These are phyloP conservation scores for Coniella vitis DNA, from an alignment of 2,329 filamentous ascomycete genomes.

Conservation along the genomic window DNA sequence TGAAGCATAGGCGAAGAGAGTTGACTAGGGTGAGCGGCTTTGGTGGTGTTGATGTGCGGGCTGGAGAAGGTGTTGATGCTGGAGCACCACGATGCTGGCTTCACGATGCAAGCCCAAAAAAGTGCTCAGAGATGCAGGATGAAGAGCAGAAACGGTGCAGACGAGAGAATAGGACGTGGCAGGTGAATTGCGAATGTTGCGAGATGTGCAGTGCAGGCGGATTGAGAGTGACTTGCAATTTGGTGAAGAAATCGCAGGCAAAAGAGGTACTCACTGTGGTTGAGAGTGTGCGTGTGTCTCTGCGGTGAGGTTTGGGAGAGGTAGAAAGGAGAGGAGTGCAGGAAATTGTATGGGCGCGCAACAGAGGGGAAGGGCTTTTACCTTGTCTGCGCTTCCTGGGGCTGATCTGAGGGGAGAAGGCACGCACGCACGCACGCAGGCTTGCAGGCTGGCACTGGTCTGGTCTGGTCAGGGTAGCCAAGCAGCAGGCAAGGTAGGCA, in stretches of 20 bases:
- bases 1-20: not conserved
- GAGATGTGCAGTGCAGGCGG: slow-evolving; percentile 8
- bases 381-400: slow-evolving; percentile 56
- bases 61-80: slow-evolving; percentile 14
- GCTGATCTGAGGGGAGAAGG: slow-evolving; percentile 32
- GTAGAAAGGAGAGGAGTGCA: slow-evolving; percentile 45
- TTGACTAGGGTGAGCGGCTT: not conserved
- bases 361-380: slow-evolving; percentile 54
- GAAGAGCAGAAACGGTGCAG: slow-evolving; percentile 3
- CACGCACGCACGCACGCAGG: slow-evolving; percentile 17
- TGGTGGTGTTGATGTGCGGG: slow-evolving; percentile 17
- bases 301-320: slow-evolving; percentile 50
- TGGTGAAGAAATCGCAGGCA: slow-evolving; percentile 18
- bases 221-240: slow-evolving; percentile 33
- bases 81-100: slow-evolving; percentile 10
- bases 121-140: slow-evolving; percentile 3
- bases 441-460: not conserved
- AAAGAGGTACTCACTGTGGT: slow-evolving; percentile 21
- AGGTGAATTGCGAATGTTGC: slow-evolving; percentile 3
- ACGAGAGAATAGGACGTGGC: slow-evolving; percentile 1
- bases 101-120: slow-evolving; percentile 6
- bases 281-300: slow-evolving; percentile 39
- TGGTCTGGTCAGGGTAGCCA: not conserved
- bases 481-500: not conserved
- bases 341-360: slow-evolving; percentile 47